Conservation (phyloP, 2,329 filamentous ascomycete species). For the Colletotrichum shisoi region DNA sequence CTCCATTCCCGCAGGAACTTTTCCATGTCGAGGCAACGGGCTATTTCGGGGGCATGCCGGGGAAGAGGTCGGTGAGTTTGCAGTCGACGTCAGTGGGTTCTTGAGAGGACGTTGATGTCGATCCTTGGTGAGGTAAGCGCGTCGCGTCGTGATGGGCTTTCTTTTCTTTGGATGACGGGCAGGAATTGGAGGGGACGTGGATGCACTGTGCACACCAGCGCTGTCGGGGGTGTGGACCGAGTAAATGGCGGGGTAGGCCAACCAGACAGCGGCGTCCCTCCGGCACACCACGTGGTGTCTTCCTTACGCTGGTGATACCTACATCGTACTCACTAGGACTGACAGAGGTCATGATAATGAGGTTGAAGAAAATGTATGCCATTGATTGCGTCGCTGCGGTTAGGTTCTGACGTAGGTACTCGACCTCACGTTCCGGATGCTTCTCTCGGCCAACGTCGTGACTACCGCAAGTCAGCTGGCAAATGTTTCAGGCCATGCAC, state of each 20-base stretch:
- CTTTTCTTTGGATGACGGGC: slow-evolving; percentile 38
- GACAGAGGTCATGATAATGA: neutral
- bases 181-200: slow-evolving; percentile 33
- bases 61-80: neutral
- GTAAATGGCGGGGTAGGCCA: slow-evolving; percentile 39
- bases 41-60: slow-evolving; percentile 31
- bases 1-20: slow-evolving; percentile 92
- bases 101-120: slow-evolving; percentile 29
- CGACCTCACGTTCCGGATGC: neutral
- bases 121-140: slow-evolving; percentile 38
- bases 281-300: slow-evolving; percentile 35
- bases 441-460: neutral
- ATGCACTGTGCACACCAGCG: slow-evolving; percentile 34
- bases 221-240: slow-evolving; percentile 36
- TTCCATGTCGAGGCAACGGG: slow-evolving; percentile 70
- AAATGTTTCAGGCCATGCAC: slow-evolving; percentile 34
- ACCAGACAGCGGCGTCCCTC: slow-evolving; percentile 30
- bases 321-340: neutral
- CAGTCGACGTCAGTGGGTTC: neutral
- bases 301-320: neutral
- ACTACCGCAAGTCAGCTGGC: slow-evolving; percentile 22
- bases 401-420: neutral
- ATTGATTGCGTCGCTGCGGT: neutral
- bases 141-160: slow-evolving; percentile 34
- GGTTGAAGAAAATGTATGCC: neutral